A percentile compares a stretch with the other conserved stretches of the same genome.
Evolutionary conservation across 768 basidiomycete species (phyloP).

Genomic region (Cyathus striatus): DNA sequence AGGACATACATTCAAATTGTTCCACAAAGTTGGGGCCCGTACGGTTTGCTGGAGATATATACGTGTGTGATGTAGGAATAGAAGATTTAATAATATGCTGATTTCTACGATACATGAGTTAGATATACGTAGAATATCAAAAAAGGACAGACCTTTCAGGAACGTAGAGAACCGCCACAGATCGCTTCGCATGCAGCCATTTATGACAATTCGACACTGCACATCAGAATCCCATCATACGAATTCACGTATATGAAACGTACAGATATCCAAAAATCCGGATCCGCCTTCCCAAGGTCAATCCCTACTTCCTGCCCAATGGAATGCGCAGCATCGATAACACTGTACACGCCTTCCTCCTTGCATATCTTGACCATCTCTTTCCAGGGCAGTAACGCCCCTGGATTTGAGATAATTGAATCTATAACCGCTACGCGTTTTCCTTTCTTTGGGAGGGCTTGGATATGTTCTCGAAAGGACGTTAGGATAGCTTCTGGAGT

Average conservation of each 20-base stretch:
- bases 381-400: constrained; percentile 70
- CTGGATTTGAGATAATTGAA: constrained; percentile 59
- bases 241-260: constrained; percentile 12
- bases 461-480: constrained; percentile 29
- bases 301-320: constrained; percentile 72
- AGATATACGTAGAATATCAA: neutral
- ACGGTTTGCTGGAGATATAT: constrained; percentile 37
- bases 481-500: constrained; percentile 47
- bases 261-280: constrained; percentile 81
- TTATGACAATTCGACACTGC: constrained; percentile 70
- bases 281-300: constrained; percentile 48
- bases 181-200: constrained; percentile 73
- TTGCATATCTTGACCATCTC: constrained; percentile 63
- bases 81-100: constrained; percentile 57
- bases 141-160: constrained; percentile 38
- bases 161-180: constrained; percentile 69
- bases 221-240: neutral
- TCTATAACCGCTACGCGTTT: constrained; percentile 67
- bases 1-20: constrained; percentile 39
- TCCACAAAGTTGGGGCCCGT: constrained; percentile 31
- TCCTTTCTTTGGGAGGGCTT: constrained; percentile 35
- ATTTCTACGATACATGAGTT: constrained; percentile 33
- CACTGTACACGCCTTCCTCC: constrained; percentile 54
- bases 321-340: constrained; percentile 82
- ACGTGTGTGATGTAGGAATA: constrained; percentile 51